Conservation (phyloP, 192 early-diverging fungal genomes). For the Coemansia sp. region DNA sequence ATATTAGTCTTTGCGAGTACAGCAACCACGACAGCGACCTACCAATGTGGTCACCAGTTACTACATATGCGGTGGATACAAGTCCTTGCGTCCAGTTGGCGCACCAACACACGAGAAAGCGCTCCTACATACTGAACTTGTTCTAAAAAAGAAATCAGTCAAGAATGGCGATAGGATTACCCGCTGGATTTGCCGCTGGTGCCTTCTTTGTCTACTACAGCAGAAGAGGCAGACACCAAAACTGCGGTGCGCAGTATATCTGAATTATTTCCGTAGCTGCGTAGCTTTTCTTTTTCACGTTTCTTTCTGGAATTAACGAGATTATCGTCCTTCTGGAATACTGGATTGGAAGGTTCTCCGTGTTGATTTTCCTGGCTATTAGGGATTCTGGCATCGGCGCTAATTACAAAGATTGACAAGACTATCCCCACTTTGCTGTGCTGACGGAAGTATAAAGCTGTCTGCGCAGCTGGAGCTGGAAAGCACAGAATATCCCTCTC, state of each 20-base stretch:
- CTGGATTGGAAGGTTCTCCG: not conserved
- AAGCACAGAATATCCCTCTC: not conserved
- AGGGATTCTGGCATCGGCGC: not conserved
- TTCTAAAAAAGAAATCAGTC: not conserved
- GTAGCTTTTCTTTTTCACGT: not conserved
- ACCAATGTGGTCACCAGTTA: not conserved
- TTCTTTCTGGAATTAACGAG: not conserved
- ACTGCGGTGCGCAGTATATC: not conserved
- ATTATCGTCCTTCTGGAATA: not conserved
- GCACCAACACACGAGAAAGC: not conserved
- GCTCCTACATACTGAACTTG: not conserved
- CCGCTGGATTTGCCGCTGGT: not conserved
- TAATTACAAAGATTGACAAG: not conserved
- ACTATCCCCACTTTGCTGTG: not conserved
- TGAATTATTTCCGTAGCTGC: not conserved
- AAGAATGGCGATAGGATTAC: not conserved
- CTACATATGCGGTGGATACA: not conserved
- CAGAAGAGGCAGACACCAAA: not conserved
- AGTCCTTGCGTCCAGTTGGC: not conserved
- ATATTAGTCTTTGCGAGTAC: not conserved
- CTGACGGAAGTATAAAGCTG: not conserved
- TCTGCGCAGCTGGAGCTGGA: not conserved
- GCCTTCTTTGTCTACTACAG: not conserved
- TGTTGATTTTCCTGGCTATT: not conserved
- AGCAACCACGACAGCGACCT: not conserved